Evolutionary conservation across 306 rosid genomes (phyloP).

Genomic region (Citrullus amarus): DNA sequence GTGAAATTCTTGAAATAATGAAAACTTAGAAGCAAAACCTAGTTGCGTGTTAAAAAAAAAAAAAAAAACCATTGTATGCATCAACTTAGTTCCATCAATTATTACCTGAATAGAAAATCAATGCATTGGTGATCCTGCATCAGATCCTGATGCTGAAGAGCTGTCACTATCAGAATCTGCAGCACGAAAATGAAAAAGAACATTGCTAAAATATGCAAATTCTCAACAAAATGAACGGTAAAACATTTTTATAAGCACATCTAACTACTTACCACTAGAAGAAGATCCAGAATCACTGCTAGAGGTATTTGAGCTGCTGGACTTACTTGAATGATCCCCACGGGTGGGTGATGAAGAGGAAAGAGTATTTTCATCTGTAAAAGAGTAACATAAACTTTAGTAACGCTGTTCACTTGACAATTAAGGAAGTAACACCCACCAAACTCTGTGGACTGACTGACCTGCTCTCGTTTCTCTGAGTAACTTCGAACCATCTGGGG

Average conservation of each 20-base stretch:
- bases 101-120: constrained; percentile 44
- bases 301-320: constrained; percentile 88
- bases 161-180: constrained; percentile 91
- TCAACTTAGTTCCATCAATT: not conserved
- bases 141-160: constrained; percentile 86
- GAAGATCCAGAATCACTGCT: constrained; percentile 92
- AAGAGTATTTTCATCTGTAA: constrained; percentile 41
- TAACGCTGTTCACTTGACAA: not conserved
- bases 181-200: constrained; percentile 12
- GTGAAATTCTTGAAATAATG: not conserved
- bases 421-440: not conserved
- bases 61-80: not conserved
- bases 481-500: constrained; percentile 20
- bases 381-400: not conserved
- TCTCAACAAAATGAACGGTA: not conserved
- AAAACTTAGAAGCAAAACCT: constrained; percentile 34
- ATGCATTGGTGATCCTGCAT: constrained; percentile 55
- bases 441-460: constrained; percentile 8
- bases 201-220: not conserved
- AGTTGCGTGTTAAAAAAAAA: constrained; percentile 41
- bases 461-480: constrained; percentile 43
- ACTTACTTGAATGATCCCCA: constrained; percentile 58
- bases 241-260: not conserved
- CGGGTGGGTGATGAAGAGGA: constrained; percentile 39
- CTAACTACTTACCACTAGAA: constrained; percentile 58